A percentile compares a stretch with the other conserved stretches of the same genome.
These are phyloP conservation scores for Lentinula boryana DNA, from an alignment of 768 basidiomycete genomes.

Conservation along the genomic window DNA sequence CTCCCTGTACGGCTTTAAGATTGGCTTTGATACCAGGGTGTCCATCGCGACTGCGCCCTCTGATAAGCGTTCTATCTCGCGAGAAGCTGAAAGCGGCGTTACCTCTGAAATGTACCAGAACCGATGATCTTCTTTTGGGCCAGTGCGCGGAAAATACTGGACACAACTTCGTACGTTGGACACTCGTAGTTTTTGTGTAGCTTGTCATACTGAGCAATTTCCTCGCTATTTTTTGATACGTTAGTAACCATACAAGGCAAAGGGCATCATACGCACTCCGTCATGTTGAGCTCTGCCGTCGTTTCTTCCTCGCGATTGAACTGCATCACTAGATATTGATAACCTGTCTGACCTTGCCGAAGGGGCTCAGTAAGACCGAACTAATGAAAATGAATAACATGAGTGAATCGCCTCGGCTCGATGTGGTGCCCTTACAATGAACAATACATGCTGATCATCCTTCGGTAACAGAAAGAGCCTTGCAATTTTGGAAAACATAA, in stretches of 20 bases:
- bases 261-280: conserved; percentile 49
- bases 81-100: conserved; percentile 12
- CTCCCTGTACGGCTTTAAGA: conserved; percentile 93
- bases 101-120: conserved; percentile 83
- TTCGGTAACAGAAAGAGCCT: conserved; percentile 91
- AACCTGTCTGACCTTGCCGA: conserved; percentile 95
- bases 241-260: conserved; percentile 7
- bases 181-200: conserved; percentile 93
- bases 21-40: conserved; percentile 97
- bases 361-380: conserved; percentile 91
- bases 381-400: conserved; percentile 29
- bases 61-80: neutral
- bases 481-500: conserved; percentile 83
- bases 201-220: conserved; percentile 71
- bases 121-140: conserved; percentile 90
- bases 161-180: conserved; percentile 93
- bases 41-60: conserved; percentile 62
- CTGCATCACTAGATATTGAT: conserved; percentile 98
- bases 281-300: conserved; percentile 89
- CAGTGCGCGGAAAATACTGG: conserved; percentile 86
- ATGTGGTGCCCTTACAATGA: conserved; percentile 64
- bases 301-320: conserved; percentile 97
- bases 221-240: conserved; percentile 45
- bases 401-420: neutral
- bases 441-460: conserved; percentile 92